phyloP scores from a whole-genome alignment of 1,284 basidiomycete genomes.

The Phellopilus nigrolimitatus region DNA sequence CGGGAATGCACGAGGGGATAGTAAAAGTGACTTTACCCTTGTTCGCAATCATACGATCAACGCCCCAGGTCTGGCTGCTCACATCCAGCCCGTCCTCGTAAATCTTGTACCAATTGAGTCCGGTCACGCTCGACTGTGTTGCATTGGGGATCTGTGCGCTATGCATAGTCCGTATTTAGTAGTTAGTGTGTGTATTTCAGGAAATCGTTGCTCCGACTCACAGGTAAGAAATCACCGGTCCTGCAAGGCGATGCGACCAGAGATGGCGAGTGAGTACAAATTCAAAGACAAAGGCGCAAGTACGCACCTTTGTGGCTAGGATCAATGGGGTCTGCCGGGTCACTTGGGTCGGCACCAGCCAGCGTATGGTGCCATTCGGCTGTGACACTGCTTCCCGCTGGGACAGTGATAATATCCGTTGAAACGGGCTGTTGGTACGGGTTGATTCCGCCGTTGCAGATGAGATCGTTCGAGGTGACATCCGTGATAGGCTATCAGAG shows the following conservation, averaged over 20 bases:
- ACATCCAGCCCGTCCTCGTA: conserved; percentile 39
- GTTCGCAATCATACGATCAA: conserved; percentile 45
- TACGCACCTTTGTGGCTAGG: conserved; percentile 40
- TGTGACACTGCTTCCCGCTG: conserved; percentile 47
- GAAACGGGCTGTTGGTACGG: conserved; percentile 52
- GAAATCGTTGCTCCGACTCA: conserved; percentile 21
- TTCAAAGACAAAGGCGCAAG: neutral
- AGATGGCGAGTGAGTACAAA: neutral
- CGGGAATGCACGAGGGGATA: conserved; percentile 44
- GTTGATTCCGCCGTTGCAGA: conserved; percentile 59
- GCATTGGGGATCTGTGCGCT: conserved; percentile 45
- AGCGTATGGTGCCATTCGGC: conserved; percentile 53
- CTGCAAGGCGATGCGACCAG: too few relatives aligned
- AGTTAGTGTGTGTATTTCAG: neutral
- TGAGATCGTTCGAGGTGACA: conserved; percentile 51
- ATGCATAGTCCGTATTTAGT: conserved; percentile 8
- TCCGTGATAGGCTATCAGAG: conserved; percentile 45
- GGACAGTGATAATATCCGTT: conserved; percentile 42
- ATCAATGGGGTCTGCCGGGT: conserved; percentile 48
- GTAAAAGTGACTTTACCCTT: conserved; percentile 51
- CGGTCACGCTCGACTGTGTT: conserved; percentile 32
- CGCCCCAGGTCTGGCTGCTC: conserved; percentile 37
- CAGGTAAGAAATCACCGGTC: conserved; percentile 52
- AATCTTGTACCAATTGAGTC: conserved; percentile 34
- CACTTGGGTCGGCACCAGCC: conserved; percentile 38